Evolutionary conservation across 805 yeast genomes (phyloP), one percentile per base, ranked within the genome.

Genomic region (Vanderwaltozyma tropicalis): DNA sequence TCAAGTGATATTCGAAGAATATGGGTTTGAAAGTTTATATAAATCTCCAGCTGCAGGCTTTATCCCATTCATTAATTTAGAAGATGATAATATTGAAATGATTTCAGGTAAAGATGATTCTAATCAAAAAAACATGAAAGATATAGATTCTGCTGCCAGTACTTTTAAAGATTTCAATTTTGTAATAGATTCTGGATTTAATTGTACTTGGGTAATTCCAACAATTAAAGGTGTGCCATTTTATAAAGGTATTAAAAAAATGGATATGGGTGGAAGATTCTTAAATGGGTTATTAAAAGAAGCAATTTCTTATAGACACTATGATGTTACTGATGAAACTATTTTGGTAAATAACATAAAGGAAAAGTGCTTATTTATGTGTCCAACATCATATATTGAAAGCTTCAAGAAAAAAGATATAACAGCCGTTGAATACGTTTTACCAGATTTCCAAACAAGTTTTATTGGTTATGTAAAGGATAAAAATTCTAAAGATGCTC

Each of bases 1-100:
- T 56, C 95, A 87, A 61, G 81, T 92, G 0, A 72, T 92, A 0
- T 89, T 94, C 62, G 99, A 92, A 58, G 97, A 92, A 53, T 92
- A 80, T 53, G 94, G 85, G 3, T 82, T 92, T 52, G 68, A 68
- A 12, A 71, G 76, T 24, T 71, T 83, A 41, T 81, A 78, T 45
- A 68, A 94, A 41, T 72, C 83, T 17, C 74, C 82, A 0, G 68
- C 75, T 0, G 76, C 72, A 2, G 68, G 75, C 0, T 67, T 78
- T 40, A 69, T 75, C 2, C 87, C 88, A 2, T 83, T 86, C 78
- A 65, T 69, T 35, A 61, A 62, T 34, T 32, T 34, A 12, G 32
- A 26, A 5, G 39, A 43, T 4, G 37, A 36, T 17, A 28, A 37
- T 5, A 34, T 44, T 5, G 34, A 36, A 5, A 39, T 41, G 8